A percentile compares a stretch with the other conserved stretches of the same genome.
Conservation (phyloP, 306 rosid species). For the Trifolium fragiferum region DNA sequence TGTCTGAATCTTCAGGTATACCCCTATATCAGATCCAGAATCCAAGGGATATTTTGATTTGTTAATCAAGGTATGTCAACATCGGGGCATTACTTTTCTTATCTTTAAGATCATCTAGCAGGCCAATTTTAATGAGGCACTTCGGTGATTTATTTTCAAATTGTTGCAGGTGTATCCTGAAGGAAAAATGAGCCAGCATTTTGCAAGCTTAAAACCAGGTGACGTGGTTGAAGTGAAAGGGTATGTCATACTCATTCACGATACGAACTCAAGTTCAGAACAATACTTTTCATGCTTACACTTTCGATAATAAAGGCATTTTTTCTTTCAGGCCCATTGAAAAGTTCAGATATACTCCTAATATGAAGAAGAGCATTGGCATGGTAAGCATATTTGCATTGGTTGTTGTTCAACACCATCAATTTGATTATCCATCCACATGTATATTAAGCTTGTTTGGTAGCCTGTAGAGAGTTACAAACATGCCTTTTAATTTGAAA, state of each 20-base stretch:
- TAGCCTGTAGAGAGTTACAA: slow-evolving; percentile 26
- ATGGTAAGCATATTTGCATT: slow-evolving; percentile 65
- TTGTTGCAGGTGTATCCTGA: slow-evolving; percentile 84
- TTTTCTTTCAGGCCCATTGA: slow-evolving; percentile 84
- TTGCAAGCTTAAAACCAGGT: slow-evolving; percentile 94
- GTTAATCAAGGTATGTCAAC: slow-evolving; percentile 75
- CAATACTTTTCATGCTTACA: slow-evolving; percentile 36
- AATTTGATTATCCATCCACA: slow-evolving; percentile 25
- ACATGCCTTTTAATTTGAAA: slow-evolving; percentile 10
- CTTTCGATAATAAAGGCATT: slow-evolving; percentile 30
- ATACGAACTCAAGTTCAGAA: slow-evolving; percentile 26
- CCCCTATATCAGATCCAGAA: slow-evolving; percentile 97
- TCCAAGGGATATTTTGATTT: slow-evolving; percentile 92
- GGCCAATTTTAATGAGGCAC: slow-evolving; percentile 13
- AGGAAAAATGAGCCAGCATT: slow-evolving; percentile 99
- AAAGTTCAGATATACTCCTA: slow-evolving; percentile 85
- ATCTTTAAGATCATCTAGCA: slow-evolving; percentile 4
- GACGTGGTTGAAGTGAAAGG: slow-evolving; percentile 98
- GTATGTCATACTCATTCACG: slow-evolving; percentile 48
- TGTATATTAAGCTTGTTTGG: slow-evolving; percentile 29
- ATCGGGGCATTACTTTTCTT: slow-evolving; percentile 29
- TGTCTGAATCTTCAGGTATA: slow-evolving; percentile 66
- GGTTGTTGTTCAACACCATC: slow-evolving; percentile 24
- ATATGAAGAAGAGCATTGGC: slow-evolving; percentile 97
- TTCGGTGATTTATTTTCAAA: slow-evolving; percentile 31